These are phyloP conservation scores for Hymenoscyphus occultus DNA, from an alignment of 2,329 filamentous ascomycete species.

Conservation along the genomic window DNA sequence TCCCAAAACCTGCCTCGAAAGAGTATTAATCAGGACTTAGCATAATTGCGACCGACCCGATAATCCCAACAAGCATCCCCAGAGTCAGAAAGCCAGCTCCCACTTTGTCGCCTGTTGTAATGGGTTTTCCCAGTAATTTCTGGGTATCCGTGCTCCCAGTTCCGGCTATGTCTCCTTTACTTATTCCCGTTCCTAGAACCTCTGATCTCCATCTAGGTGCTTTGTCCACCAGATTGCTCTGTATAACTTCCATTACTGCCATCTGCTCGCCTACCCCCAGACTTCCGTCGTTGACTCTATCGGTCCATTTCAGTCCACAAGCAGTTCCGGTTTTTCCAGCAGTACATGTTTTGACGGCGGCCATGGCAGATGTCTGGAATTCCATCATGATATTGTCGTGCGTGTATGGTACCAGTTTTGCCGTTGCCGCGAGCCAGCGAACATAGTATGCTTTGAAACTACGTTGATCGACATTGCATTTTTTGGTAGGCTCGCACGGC, in stretches of 20 bases:
- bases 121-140: slow-evolving; percentile 12
- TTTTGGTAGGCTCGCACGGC: slow-evolving; percentile 57
- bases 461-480: slow-evolving; percentile 60
- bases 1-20: background rate
- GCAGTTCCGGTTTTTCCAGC: slow-evolving; percentile 55
- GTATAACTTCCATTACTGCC: slow-evolving; percentile 62
- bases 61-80: slow-evolving; percentile 28
- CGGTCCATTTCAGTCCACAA: slow-evolving; percentile 61
- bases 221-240: slow-evolving; percentile 39
- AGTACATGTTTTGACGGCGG: slow-evolving; percentile 55
- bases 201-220: slow-evolving; percentile 35
- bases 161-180: slow-evolving; percentile 29
- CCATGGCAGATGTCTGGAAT: slow-evolving; percentile 50
- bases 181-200: slow-evolving; percentile 45
- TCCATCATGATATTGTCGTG: slow-evolving; percentile 50
- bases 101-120: slow-evolving; percentile 41
- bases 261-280: slow-evolving; percentile 69
- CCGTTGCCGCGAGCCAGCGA: slow-evolving; percentile 59
- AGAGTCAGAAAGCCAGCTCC: slow-evolving; percentile 44
- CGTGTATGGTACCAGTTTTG: slow-evolving; percentile 61
- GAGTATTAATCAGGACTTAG: background rate
- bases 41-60: slow-evolving; percentile 17
- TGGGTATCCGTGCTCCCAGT: background rate
- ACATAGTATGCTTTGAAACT: slow-evolving; percentile 63
- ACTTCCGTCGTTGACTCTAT: slow-evolving; percentile 50